These are phyloP conservation scores for Ceratocystis lukuohia DNA, from an alignment of 2,329 filamentous ascomycete species.

Conservation along the genomic window DNA sequence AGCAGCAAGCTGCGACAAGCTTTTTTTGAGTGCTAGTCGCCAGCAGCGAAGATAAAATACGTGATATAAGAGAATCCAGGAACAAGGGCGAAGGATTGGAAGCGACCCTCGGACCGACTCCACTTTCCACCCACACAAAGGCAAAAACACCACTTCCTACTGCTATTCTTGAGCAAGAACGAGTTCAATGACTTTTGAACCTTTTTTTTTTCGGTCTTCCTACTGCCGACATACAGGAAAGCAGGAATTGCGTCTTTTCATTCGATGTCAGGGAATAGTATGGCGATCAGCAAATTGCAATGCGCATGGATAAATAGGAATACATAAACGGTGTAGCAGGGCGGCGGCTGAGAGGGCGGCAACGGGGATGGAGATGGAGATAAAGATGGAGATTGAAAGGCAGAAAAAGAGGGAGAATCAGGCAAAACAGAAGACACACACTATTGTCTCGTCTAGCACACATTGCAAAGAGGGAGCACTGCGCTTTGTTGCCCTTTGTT, in stretches of 20 bases:
- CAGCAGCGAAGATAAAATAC: not conserved
- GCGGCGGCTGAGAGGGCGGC: not conserved
- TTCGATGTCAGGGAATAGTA: not conserved
- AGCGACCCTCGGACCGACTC: conserved; percentile 8
- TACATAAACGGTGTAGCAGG: not conserved
- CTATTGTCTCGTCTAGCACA: too few species aligned
- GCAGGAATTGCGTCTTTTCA: not conserved
- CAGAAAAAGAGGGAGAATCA: not conserved
- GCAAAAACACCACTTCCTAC: too few species aligned
- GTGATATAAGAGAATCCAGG: not conserved
- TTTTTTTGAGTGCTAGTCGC: not conserved
- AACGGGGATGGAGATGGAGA: not conserved
- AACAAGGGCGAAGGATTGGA: not conserved
- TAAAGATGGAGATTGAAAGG: not conserved
- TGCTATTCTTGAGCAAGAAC: too few species aligned
- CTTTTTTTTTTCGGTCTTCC: not conserved
- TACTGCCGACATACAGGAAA: not conserved
- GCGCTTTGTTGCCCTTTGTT: not conserved
- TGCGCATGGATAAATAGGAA: not conserved
- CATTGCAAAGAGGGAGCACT: not conserved
- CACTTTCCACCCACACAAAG: conserved; percentile 4
- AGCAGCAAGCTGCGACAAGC: not conserved
- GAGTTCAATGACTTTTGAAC: not conserved
- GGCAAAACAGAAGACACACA: not conserved
- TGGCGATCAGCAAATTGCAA: not conserved